phyloP scores from a whole-genome alignment of 371 early-diverging fungal species.

The Pancytospora epiphaga region DNA sequence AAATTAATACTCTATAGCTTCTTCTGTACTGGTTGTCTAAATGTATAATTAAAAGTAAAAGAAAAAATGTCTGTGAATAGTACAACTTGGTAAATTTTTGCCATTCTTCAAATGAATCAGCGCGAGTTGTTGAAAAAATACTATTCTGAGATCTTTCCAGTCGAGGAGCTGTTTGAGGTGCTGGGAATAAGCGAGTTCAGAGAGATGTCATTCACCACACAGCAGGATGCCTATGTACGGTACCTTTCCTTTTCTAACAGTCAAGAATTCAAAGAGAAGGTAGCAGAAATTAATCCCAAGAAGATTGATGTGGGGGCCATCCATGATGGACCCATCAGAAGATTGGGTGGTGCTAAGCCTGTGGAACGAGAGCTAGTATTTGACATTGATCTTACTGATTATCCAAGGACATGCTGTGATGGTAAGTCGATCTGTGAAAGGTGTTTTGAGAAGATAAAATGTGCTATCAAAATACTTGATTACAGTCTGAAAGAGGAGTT shows the following conservation, averaged over 20 bases:
- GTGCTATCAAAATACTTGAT: slow-evolving; percentile 75
- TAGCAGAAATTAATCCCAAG: slow-evolving; percentile 67
- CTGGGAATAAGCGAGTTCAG: slow-evolving; percentile 59
- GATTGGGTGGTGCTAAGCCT: slow-evolving; percentile 67
- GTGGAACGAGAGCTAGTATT: slow-evolving; percentile 85
- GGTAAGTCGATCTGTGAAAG: slow-evolving; percentile 69
- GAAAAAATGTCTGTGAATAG: too few species aligned
- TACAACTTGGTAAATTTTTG: not conserved
- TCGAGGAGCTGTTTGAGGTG: slow-evolving; percentile 33
- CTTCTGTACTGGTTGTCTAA: not conserved
- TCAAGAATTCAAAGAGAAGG: slow-evolving; percentile 68
- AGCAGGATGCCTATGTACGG: slow-evolving; percentile 70
- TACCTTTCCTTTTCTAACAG: slow-evolving; percentile 70
- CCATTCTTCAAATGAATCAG: slow-evolving; percentile 1
- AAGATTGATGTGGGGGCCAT: slow-evolving; percentile 95
- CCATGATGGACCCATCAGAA: slow-evolving; percentile 66
- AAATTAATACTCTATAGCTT: not conserved
- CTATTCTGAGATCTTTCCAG: slow-evolving; percentile 54
- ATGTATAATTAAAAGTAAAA: not conserved
- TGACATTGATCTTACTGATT: slow-evolving; percentile 99
- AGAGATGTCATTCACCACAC: slow-evolving; percentile 80
- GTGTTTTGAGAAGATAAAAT: slow-evolving; percentile 84
- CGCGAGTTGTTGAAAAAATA: slow-evolving; percentile 17
- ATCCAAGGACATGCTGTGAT: slow-evolving; percentile 82
- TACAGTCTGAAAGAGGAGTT: slow-evolving; percentile 69